These are phyloP conservation scores for Nemania sp. DNA, from an alignment of 2,329 filamentous ascomycete species.

Conservation along the genomic window DNA sequence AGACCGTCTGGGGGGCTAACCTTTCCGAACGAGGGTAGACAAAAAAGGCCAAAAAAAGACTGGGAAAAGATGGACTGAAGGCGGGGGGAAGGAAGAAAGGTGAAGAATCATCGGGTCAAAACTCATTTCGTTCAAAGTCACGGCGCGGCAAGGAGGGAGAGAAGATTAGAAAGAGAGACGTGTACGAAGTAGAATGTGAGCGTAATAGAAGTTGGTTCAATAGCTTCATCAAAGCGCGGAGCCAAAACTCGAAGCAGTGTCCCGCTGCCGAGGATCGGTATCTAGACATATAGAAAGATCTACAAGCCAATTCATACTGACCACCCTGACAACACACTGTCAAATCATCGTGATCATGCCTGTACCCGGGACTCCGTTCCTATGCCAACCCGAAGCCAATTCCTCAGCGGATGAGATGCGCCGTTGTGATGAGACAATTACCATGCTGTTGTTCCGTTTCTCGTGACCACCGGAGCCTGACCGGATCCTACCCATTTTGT, in stretches of 20 bases:
- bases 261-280: slow-evolving; percentile 1
- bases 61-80: not conserved
- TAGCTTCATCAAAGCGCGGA: too few relatives aligned
- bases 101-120: too few relatives aligned
- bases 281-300: slow-evolving; percentile 7
- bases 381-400: not conserved
- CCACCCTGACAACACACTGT: not conserved
- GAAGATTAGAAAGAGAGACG: too few relatives aligned
- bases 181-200: too few relatives aligned
- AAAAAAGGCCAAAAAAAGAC: not conserved
- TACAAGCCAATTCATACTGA: slow-evolving; percentile 1
- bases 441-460: slow-evolving; percentile 16
- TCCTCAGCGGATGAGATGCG: slow-evolving; percentile 5
- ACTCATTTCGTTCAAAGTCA: too few relatives aligned
- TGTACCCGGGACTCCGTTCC: slow-evolving; percentile 14
- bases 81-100: too few relatives aligned
- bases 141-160: too few relatives aligned
- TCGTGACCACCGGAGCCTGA: slow-evolving; percentile 17
- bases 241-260: not conserved
- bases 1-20: not conserved
- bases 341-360: slow-evolving; percentile 5
- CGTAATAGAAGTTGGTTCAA: too few relatives aligned
- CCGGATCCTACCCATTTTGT: slow-evolving; percentile 2
- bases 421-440: not conserved
- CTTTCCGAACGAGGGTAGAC: not conserved